These are phyloP conservation scores for Coemansia sp. DNA, from an alignment of 192 early-diverging fungal genomes.

Conservation along the genomic window DNA sequence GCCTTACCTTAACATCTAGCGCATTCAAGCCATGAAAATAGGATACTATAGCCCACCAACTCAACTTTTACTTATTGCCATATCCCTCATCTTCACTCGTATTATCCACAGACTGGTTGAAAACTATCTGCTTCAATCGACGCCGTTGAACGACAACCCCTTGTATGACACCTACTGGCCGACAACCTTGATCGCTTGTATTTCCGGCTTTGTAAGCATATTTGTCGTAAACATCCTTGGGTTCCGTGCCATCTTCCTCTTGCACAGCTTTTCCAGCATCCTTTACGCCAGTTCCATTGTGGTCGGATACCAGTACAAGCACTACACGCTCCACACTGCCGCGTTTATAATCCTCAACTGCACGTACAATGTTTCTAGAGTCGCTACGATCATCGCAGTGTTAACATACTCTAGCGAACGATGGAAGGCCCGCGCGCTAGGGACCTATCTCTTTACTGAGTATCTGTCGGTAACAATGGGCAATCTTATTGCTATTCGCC, in stretches of 20 bases:
- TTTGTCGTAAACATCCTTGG: conserved; percentile 35
- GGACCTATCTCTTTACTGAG: conserved; percentile 24
- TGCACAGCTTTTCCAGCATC: conserved; percentile 22
- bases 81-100: conserved; percentile 24
- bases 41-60: conserved; percentile 28
- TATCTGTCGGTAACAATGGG: conserved; percentile 38
- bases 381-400: conserved; percentile 32
- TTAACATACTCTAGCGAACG: conserved; percentile 38
- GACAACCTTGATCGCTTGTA: conserved; percentile 25
- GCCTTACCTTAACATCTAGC: background rate
- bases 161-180: conserved; percentile 31
- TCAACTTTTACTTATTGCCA: conserved; percentile 25
- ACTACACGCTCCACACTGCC: conserved; percentile 9
- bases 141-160: conserved; percentile 29
- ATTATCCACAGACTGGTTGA: conserved; percentile 22
- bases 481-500: conserved; percentile 23
- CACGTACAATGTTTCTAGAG: conserved; percentile 29
- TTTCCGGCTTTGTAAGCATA: conserved; percentile 27
- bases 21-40: conserved; percentile 8
- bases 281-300: conserved; percentile 30
- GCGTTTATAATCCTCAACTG: conserved; percentile 15
- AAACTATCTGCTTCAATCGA: conserved; percentile 21
- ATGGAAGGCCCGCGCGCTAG: conserved; percentile 37
- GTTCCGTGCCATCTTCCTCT: conserved; percentile 23
- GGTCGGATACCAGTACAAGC: conserved; percentile 15